Evolutionary conservation across 495 filamentous ascomycete species (phyloP), one percentile per base, ranked within the genome.

Genomic region (Penicillium antarcticum): DNA sequence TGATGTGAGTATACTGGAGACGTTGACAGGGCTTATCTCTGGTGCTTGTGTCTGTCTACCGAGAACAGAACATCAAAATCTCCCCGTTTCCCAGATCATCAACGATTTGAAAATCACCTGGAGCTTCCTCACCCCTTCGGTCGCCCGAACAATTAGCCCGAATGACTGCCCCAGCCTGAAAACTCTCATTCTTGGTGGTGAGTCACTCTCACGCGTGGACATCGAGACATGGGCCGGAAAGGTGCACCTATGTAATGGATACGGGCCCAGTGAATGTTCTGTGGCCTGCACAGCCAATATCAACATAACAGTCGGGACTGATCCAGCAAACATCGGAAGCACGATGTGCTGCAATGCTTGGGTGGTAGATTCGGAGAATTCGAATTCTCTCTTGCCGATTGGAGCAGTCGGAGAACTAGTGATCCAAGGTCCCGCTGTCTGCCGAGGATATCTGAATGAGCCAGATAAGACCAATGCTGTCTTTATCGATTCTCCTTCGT

Each of bases 401-500:
- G 75, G 75, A 3, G 59, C 55, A 0, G 26, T 67, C 1, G 77
- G 76, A 10, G 77, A 80, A 56, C 56, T 80, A 0, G 6, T 73
- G 0, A 56, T 77, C 1, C 68, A 79, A 48, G 75, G 77, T 3
- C 67, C 63, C 0, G 13, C 60, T 10, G 55, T 81, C 0, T 65
- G 55, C 2, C 51, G 68, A 0, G 76, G 72, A 5, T 81, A 81
- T 40, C 53, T 78, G 13, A 62, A 67, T 45, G 62, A 71, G 16
- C 19, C 48, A 2, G 63, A 56, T 18, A 63, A 67, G 49, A 72
- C 73, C 19, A 58, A 53, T 11, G 57, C 59, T 4, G 64, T 62
- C 2, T 82, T 80, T 48, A 67, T 83, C 33, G 52, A 62, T 29
- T 55, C 73, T 23, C 79, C 78, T 1, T 52, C 42, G 13, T 81